These are phyloP conservation scores for Sarcomyxa edulis DNA, from an alignment of 768 basidiomycete genomes.

Conservation along the genomic window DNA sequence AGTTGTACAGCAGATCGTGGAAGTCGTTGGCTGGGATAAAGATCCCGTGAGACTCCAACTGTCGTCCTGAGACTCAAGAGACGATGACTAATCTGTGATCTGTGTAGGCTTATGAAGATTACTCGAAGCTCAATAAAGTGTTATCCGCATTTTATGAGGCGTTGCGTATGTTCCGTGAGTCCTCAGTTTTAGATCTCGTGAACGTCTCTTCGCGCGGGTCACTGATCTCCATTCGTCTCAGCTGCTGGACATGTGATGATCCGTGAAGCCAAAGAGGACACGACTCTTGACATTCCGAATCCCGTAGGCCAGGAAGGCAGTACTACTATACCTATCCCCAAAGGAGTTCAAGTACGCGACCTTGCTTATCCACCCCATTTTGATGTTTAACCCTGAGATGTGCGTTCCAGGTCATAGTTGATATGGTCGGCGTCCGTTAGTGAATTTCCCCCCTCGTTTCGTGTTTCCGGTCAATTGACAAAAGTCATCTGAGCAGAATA, in stretches of 20 bases:
- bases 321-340: slow-evolving; percentile 28
- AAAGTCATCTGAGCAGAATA: slow-evolving; percentile 34
- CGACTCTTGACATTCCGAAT: slow-evolving; percentile 34
- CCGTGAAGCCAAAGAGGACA: slow-evolving; percentile 38
- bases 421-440: slow-evolving; percentile 47
- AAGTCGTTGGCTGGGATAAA: slow-evolving; percentile 26
- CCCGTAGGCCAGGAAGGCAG: slow-evolving; percentile 33
- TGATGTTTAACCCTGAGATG: background rate
- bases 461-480: background rate
- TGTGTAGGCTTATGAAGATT: slow-evolving; percentile 36
- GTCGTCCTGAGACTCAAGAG: background rate
- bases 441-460: slow-evolving; percentile 8
- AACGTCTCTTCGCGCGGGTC: background rate
- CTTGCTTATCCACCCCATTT: background rate
- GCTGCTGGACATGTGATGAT: slow-evolving; percentile 36
- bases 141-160: slow-evolving; percentile 38
- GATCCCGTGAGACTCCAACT: slow-evolving; percentile 24
- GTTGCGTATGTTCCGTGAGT: slow-evolving; percentile 41
- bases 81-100: background rate
- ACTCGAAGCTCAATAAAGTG: slow-evolving; percentile 34
- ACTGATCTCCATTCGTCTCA: slow-evolving; percentile 11
- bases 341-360: slow-evolving; percentile 28
- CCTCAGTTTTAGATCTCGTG: too few species aligned
- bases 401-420: slow-evolving; percentile 28
- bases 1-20: slow-evolving; percentile 37